Base-by-base conservation (phyloP, 2,329 filamentous ascomycete species). In the Verticillium klebahnii region DNA sequence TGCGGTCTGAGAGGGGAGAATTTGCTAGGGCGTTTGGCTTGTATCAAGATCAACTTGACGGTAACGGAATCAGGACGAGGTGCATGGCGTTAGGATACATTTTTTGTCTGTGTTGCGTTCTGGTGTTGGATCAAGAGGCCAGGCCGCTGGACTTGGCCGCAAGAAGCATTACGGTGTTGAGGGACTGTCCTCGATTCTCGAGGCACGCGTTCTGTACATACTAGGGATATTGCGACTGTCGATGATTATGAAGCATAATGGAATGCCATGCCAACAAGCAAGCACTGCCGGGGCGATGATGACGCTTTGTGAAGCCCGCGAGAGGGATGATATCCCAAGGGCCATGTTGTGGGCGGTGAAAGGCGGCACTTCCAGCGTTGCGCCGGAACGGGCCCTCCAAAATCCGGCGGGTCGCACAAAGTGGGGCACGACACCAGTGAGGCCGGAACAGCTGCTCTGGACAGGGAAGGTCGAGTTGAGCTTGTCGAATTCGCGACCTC, bases 1-100 rank as follows among this genome's bases (percentile, higher is more conserved):
- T 50, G 69, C 69, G 45, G 73, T 73, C 25, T 61, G 55, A 59
- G 54, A 58, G 29, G 52, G 50, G 31, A 17, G 19, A 36, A 29
- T 45, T 5, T 2, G 25, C 2, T 19, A n/a, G 2, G 29, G 54
- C 54, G 45, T 52, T 52, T 52, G 45, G 23, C 45, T 52, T 52
- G 19, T 11, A n/a, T 52, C 23, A 19, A 19, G 32, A 36, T 32
- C 17, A 32, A 11, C n/a, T 7, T 15, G 31, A 15, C 12, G 14
- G 9, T 37, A 11, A 34, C 7, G 31, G 31, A 19, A 9, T 25
- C 15, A 14, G 29, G 31, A 39, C 14, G 32, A 32, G 32, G 25
- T 34, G 55, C 31, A 57, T 23, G 55, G 55, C 32, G 55, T 57
- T 57, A 19, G 55, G 55, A 19, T 17, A 23, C 25, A 19, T 25